Evolutionary conservation across 108 stramenopile species (phyloP).

Genomic region (Conticribra weissflogii): DNA sequence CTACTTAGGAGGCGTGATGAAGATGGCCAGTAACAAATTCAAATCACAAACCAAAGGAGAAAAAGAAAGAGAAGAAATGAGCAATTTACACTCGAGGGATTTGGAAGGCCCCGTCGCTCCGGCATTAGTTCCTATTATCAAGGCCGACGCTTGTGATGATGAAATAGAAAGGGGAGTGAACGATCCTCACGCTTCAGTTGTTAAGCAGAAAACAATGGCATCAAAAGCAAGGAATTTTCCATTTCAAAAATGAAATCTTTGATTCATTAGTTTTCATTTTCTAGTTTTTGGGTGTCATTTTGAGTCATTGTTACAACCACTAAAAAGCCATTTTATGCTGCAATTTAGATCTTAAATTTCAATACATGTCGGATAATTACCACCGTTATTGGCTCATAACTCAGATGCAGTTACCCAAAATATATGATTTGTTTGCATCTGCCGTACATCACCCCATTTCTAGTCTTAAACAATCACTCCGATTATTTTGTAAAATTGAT

Average conservation of each 20-base stretch:
- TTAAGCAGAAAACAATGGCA: conserved; percentile 18
- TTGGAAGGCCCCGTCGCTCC: conserved; percentile 41
- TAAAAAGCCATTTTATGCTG: too few relatives aligned
- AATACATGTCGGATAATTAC: too few relatives aligned
- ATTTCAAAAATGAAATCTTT: conserved; percentile 26
- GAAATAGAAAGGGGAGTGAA: background rate
- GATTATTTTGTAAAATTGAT: too few relatives aligned
- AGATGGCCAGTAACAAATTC: conserved; percentile 3
- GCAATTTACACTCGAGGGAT: conserved; percentile 21
- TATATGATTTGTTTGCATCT: too few relatives aligned
- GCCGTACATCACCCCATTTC: too few relatives aligned
- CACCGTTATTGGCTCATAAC: too few relatives aligned
- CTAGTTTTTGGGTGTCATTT: too few relatives aligned
- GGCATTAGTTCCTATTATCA: conserved; percentile 25
- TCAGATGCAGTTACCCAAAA: too few relatives aligned
- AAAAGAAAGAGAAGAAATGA: conserved; percentile 47
- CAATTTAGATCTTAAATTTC: too few relatives aligned
- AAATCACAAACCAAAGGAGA: conserved; percentile 11
- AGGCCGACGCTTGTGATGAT: conserved; percentile 8
- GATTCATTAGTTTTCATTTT: background rate
- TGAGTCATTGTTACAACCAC: too few relatives aligned
- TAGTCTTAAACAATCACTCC: too few relatives aligned
- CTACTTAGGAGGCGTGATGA: conserved; percentile 7
- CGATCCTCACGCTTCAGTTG: background rate
- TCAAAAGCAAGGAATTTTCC: conserved; percentile 48